Evolutionary conservation across 2,329 filamentous ascomycete genomes (phyloP), one percentile per base, ranked within the genome.

Genomic region (Penicillium sp.): DNA sequence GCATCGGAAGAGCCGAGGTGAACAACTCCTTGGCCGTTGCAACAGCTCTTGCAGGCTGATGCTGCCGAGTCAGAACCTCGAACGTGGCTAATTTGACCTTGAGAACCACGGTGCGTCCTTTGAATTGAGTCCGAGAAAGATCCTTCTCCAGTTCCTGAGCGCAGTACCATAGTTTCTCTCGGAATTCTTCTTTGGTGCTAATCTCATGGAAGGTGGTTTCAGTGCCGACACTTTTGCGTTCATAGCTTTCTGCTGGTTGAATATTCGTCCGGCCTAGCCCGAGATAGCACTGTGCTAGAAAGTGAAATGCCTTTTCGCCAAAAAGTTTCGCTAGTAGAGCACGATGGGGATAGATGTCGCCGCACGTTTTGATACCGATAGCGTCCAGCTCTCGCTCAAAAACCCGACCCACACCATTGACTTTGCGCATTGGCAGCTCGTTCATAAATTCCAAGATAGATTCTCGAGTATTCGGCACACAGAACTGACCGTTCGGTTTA

Each of bases 11-110:
- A 0, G 92, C 84, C 70, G 88, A 91, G 57, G 86, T 88, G 78
- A 94, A 98, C 4, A 99, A 79, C 69, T 99, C 95, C 46, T 94
- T 90, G 0, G 92, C 90, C 6, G 85, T 81, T 53, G 79, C 85
- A 1, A 97, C 84, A 0, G 93, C 88, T 66, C 89, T 90, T 0
- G 91, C 90, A 2, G 89, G 85, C 86, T 6, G 87, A 85, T 58
- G 63, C 73, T 99, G 95, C 35, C 95, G 85, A 0, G 93, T 96
- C 56, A 92, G 85, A 21, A 97, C 91, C 75, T 98, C 93, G 70
- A 94, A 99, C 0, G 93, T 97, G 74, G 97, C 92, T 7, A 98
- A 81, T 75, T 99, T 99, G 66, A 97, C 85, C 76, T 99, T 99
- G 41, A 99, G 81, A 23, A 92, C 92, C 1, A 99, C 80, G 0